phyloP scores from a whole-genome alignment of 176 grass and related monocot species.

The Avena eriantha region DNA sequence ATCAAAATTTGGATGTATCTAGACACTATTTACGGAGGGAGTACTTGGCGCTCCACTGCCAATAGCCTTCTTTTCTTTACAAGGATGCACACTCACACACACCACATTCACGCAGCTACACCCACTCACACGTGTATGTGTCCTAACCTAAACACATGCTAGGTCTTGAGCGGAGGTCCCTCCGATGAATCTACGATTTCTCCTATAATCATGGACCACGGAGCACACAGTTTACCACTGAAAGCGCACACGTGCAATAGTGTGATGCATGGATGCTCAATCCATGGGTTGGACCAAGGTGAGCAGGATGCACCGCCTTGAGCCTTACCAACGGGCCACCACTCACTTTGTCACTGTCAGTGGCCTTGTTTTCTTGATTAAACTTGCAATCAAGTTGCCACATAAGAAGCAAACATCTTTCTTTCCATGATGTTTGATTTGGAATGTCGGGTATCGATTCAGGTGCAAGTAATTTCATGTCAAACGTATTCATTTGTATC shows the following conservation, averaged over 20 bases:
- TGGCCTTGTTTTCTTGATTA: not conserved
- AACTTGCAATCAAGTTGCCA: conserved; percentile 26
- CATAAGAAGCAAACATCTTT: conserved; percentile 14
- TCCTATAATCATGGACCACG: not conserved
- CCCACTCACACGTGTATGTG: not conserved
- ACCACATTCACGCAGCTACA: not conserved
- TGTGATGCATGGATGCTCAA: not conserved
- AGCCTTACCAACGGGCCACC: not conserved
- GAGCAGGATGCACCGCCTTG: not conserved
- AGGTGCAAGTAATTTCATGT: conserved; percentile 16
- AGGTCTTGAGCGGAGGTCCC: not conserved
- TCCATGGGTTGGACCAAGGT: not conserved
- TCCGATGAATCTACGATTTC: not conserved
- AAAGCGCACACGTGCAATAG: not conserved
- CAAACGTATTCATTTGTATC: not conserved
- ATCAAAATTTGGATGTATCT: too few relatives aligned
- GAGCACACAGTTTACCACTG: not conserved
- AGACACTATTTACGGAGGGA: too few relatives aligned
- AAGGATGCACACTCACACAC: not conserved
- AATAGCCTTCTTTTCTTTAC: not conserved
- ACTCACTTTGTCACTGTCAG: not conserved
- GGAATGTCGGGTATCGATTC: not conserved
- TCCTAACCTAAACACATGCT: not conserved
- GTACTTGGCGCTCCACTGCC: not conserved
- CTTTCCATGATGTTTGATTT: not conserved